Evolutionary conservation across 495 filamentous ascomycete species (phyloP).

Genomic region (Achaetomiella virescens): DNA sequence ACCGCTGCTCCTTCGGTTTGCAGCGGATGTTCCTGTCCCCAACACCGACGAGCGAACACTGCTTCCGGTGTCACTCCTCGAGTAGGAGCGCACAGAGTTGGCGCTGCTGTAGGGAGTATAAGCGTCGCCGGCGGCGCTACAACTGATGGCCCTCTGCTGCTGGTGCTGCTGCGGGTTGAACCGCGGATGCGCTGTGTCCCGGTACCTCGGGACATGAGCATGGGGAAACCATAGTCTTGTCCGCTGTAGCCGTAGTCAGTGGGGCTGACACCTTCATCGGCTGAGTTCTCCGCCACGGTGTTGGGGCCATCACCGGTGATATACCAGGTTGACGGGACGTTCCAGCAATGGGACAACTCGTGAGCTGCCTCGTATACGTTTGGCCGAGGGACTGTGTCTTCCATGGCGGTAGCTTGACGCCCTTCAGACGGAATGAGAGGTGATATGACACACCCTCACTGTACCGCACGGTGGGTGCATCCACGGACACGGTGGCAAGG

Average conservation of each 20-base stretch:
- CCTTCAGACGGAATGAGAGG: conserved; percentile 52
- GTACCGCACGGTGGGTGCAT: conserved; percentile 54
- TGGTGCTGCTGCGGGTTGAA: conserved; percentile 20
- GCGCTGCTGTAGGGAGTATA: conserved; percentile 18
- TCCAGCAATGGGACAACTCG: conserved; percentile 57
- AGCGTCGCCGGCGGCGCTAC: conserved; percentile 19
- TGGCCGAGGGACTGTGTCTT: conserved; percentile 27
- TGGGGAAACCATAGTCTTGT: conserved; percentile 19
- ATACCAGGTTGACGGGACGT: conserved; percentile 43
- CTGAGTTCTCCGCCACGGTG: conserved; percentile 29
- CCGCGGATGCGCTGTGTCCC: conserved; percentile 3
- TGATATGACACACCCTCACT: conserved; percentile 58
- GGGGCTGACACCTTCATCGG: conserved; percentile 19
- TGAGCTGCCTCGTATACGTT: conserved; percentile 46
- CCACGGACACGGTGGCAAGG: conserved; percentile 60
- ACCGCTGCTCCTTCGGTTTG: not conserved
- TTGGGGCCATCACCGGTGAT: conserved; percentile 14
- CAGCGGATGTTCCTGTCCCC: not conserved
- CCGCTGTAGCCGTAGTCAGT: not conserved
- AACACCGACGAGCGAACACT: not conserved
- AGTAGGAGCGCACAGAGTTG: not conserved
- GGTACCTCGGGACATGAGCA: conserved; percentile 31
- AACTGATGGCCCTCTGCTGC: not conserved
- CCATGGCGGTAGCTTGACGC: conserved; percentile 55
- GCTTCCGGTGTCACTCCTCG: not conserved